Base-by-base conservation (phyloP, 2,329 filamentous ascomycete genomes). In the Pyrenochaeta sp. region DNA sequence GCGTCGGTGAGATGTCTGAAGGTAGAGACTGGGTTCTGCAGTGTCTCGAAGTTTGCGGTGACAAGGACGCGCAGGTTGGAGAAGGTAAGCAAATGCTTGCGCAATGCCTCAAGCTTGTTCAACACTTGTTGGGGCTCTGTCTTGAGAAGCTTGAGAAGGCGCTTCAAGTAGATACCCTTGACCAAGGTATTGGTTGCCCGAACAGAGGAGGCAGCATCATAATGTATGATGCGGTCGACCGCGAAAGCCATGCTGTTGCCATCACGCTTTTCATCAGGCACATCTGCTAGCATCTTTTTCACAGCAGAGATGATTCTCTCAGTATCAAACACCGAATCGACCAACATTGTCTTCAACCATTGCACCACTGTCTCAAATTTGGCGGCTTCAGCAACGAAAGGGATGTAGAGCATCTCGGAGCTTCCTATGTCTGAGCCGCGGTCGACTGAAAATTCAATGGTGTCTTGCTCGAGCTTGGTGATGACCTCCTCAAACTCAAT, bases 401-500 rank as follows among this genome's bases (percentile, higher is more conserved):
- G 86, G 43, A 98, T 86, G 52, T 87, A 85, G 23, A 97, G 78
- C 73, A 93, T 89, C 74, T 99, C 94, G 0, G 87, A 84, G 71
- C 96, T 92, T 30, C 90, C 89, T 39, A 96, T 79, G 30, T 83
- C 81, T 15, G 83, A 82, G 5, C 87, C 90, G 2, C 85, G 85
- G 54, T 87, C 86, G 60, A 97, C 86, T 1, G 79, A 81, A 74
- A 97, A 98, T 61, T 87, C 88, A 52, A 98, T 88, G 0, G 95
- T 98, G 65, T 98, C 93, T 68, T 89, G 87, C 75, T 99, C 95
- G 3, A 99, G 83, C 70, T 93, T 88, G 71, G 92, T 91, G 39
- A 98, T 92, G 2, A 98, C 91, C 58, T 97, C 86, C 73, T 98
- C 95, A 66, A 98, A 99, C 42, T 90, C 87, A 27, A 99, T 80